Base-by-base conservation (phyloP, 2,329 filamentous ascomycete genomes). In the Pleoardoris graminearum region DNA sequence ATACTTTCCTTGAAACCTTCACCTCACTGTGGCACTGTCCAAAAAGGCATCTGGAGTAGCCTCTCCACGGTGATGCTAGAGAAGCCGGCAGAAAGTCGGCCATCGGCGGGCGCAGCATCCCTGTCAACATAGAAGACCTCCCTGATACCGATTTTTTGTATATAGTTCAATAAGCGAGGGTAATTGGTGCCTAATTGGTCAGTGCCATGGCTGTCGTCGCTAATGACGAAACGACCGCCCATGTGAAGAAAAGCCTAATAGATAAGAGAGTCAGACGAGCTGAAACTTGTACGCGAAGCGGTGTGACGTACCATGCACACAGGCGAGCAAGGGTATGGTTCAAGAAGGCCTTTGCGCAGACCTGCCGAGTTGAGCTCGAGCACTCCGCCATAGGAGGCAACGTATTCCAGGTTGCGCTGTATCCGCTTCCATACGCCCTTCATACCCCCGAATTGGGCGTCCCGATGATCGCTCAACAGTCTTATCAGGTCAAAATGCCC, bases 401-500 rank as follows among this genome's bases (percentile, higher is more conserved):
- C 81, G 54, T 85, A 82, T 54, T 81, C 75, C 63, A 99, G 75
- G 71, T 97, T 97, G 51, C 92, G 80, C 62, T 82, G 60, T 27
- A 95, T 82, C 66, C 79, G 84, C 45, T 80, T 74, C 93, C 93
- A 97, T 0, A 96, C 89, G 3, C 77, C 73, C 1, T 72, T 66
- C 79, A 84, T 85, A 54, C 69, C 68, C 33, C 77, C 76, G 52
- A 91, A 78, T 58, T 86, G 84, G 33, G 82, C 73, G 43, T 82
- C 82, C 0, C 88, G 87, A 17, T 88, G 80, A 51, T 85, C 82
- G 63, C 89, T 91, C 70, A 94, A 80, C 58, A 99, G 76, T 11
- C 93, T 81, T 49, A 97, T 88, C 17, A 99, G 83, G 75, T 99
- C 94, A 70, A 99, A 96, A 75, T 99, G 94, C 0, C 92, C 94